These are phyloP conservation scores for Ananas comosus DNA, from an alignment of 176 grass and related monocot genomes.

Conservation along the genomic window DNA sequence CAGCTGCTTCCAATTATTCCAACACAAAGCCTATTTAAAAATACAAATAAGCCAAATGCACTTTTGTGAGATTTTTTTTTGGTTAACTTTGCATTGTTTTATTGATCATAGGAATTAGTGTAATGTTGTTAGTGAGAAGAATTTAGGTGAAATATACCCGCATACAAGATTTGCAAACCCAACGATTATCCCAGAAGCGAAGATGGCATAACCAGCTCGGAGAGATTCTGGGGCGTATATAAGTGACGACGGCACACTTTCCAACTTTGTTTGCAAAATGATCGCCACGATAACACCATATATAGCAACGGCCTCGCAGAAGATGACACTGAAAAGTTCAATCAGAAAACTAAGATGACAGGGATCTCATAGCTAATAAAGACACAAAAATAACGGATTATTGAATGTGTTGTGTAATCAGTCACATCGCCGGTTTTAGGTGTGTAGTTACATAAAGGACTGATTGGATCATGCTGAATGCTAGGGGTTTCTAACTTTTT, in stretches of 20 bases:
- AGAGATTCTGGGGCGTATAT: slow-evolving; percentile 75
- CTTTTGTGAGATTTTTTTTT: background rate
- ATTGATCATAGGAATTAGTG: background rate
- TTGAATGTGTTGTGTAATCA: background rate
- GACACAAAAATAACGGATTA: background rate
- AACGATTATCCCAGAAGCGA: slow-evolving; percentile 89
- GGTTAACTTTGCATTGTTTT: background rate
- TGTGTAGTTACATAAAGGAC: too few relatives aligned
- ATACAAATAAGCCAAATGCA: background rate
- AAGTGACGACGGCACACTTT: slow-evolving; percentile 64
- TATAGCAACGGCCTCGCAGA: slow-evolving; percentile 97
- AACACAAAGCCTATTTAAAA: slow-evolving; percentile 57
- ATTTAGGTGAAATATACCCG: slow-evolving; percentile 35
- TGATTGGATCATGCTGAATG: too few relatives aligned
- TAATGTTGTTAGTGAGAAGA: background rate
- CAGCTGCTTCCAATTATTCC: slow-evolving; percentile 99
- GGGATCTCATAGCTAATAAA: slow-evolving; percentile 2
- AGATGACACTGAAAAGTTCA: slow-evolving; percentile 72
- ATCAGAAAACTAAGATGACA: background rate
- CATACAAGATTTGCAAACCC: slow-evolving; percentile 96
- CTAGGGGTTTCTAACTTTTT: too few relatives aligned
- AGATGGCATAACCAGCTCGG: slow-evolving; percentile 90
- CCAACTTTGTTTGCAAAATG: slow-evolving; percentile 96
- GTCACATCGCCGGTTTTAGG: too few relatives aligned
- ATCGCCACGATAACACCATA: slow-evolving; percentile 99